Base-by-base conservation (phyloP, 2,329 filamentous ascomycete genomes). In the Triangularia verruculosa region DNA sequence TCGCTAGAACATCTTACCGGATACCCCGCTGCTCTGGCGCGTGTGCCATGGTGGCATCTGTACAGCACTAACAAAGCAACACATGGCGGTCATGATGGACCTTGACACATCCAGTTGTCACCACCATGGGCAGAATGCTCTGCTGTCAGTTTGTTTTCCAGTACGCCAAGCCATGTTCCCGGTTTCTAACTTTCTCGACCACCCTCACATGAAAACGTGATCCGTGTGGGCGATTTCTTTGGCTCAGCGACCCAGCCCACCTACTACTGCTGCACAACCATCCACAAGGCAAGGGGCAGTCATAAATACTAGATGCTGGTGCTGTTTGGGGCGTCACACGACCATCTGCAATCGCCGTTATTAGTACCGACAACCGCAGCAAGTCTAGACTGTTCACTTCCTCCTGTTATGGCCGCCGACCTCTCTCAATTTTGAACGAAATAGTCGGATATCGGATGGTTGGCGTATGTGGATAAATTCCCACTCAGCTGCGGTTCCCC, bases 201-300 rank as follows among this genome's bases (percentile, higher is more conserved):
- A 63, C 54, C 47, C 53, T 62, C 47, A 22, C 47, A 57, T 53
- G 54, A 28, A 57, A 65, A 64, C 61, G 66, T 65, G 66, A 66
- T 68, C 61, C 62, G 66, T 65, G 25, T 66, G 62, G 67, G 55
- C 54, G 43, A 56, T 57, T 58, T 59, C 59, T 57, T 59, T 63
- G 39, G 62, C 57, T 59, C 20, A 17, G 22, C 30, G 27, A 25
- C 58, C 57, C 60, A 58, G 61, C 34, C 51, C 6, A 8, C 4
- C 13, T 54, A 4, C 4, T 17, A 28, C 51, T 54, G 51, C 51
- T 12, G 51, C 51, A 9, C 51, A 54, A 54, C 51, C 20, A 12
- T 28, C 22, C 25, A 54, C 22, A 54, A 57, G 30, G 28, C 27
- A 57, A 63, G 62, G 28, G 57, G 57, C 32, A 51, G 17, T 59